Percentiles rank a stretch among this genome's conserved stretches.
phyloP scores from a whole-genome alignment of 2,329 filamentous ascomycete species.

The Aspergillus awamori region DNA sequence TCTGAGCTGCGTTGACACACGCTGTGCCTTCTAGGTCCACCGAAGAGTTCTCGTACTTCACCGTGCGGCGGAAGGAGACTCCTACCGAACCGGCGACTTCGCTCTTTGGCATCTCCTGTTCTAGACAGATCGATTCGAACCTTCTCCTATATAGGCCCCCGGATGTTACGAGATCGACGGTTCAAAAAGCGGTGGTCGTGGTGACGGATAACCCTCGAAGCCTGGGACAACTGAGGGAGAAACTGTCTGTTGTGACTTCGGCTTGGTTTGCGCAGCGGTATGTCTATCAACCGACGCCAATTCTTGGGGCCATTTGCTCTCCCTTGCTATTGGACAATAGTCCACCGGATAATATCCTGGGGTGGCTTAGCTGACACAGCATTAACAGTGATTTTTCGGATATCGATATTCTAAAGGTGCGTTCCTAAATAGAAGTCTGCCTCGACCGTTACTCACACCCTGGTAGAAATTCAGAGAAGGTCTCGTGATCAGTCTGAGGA shows the following conservation, averaged over 20 bases:
- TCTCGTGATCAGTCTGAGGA: slow-evolving; percentile 60
- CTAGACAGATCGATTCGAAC: slow-evolving; percentile 81
- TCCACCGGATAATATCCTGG: neutral
- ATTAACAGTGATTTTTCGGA: slow-evolving; percentile 76
- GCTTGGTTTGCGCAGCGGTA: slow-evolving; percentile 93
- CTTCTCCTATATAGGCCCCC: slow-evolving; percentile 75
- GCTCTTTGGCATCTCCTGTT: slow-evolving; percentile 94
- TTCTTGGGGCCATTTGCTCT: neutral
- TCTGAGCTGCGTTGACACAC: slow-evolving; percentile 15
- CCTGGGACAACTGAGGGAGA: slow-evolving; percentile 88
- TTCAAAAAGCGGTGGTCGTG: slow-evolving; percentile 96
- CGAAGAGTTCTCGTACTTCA: slow-evolving; percentile 99
- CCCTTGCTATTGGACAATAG: slow-evolving; percentile 4
- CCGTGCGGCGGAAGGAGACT: slow-evolving; percentile 65
- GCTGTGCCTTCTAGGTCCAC: slow-evolving; percentile 61
- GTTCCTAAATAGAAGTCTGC: slow-evolving; percentile 15
- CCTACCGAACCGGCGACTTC: slow-evolving; percentile 65
- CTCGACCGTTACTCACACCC: slow-evolving; percentile 18
- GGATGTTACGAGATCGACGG: slow-evolving; percentile 94
- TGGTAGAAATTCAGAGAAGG: slow-evolving; percentile 84
- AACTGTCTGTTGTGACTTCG: slow-evolving; percentile 84
- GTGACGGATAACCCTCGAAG: slow-evolving; percentile 87
- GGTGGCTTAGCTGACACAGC: slow-evolving; percentile 9
- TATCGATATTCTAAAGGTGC: slow-evolving; percentile 76
- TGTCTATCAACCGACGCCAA: slow-evolving; percentile 23